Evolutionary conservation across 352 stramenopile genomes (phyloP), one percentile per base, ranked within the genome.

Genomic region (Phytopythium ostracodes): DNA sequence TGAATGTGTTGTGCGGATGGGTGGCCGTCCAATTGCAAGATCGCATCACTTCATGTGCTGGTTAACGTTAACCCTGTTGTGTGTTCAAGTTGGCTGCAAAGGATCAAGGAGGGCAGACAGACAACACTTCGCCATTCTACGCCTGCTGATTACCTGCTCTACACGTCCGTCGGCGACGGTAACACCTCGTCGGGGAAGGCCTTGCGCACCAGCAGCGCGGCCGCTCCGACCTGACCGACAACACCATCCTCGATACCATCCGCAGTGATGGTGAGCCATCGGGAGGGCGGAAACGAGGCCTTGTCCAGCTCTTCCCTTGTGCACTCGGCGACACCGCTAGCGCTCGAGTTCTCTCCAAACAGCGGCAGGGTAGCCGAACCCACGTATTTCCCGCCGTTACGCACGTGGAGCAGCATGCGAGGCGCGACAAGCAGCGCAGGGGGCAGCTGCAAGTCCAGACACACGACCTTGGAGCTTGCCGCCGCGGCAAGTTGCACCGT

Each of bases 371-470:
- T 49, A 51, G 66, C 61, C 11, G 71, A 82, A 49, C 76, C 74
- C 18, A 85, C 73, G 65, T 81, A 88, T 59, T 76, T 60, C 10
- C 60, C 60, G 14, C 67, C 65, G 29, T 60, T 77, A 63, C 73
- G 72, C 22, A 92, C 57, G 53, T 88, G 83, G 53, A 92, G 61
- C 24, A 90, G 63, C 51, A 90, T 78, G 53, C 81, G 80, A 44
- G 80, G 76, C 33, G 79, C 79, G 54, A 83, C 79, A 47, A 60
- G 53, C 24, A 84, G 65, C 35, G 52, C 24, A 24, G 77, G 60
- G 20, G 82, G 82, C 62, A 96, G 62, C 60, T 89, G 84, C 47
- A 87, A 72, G 64, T 94, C 78, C 17, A 94, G 84, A 62, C 77
- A 77, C 14, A 73, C 27, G 78, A 90, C 66, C 40, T 71, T 56